phyloP scores from a whole-genome alignment of 495 filamentous ascomycete species.

The Chaetomium tenue region DNA sequence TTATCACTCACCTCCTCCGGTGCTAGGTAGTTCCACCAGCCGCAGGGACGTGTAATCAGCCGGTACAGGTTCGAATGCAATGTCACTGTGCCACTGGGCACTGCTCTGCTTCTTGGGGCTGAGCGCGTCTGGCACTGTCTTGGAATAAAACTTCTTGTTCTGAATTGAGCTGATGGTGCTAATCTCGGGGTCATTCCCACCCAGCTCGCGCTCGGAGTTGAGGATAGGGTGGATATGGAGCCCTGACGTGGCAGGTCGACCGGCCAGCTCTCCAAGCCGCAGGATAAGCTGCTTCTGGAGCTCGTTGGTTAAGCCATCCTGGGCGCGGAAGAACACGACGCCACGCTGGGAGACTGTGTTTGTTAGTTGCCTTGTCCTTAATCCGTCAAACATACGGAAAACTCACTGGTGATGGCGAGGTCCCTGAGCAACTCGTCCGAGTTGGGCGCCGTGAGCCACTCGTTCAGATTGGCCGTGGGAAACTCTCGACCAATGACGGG shows the following conservation, averaged over 20 bases:
- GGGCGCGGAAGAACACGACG: slow-evolving; percentile 76
- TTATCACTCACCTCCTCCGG: slow-evolving; percentile 58
- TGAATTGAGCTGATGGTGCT: slow-evolving; percentile 64
- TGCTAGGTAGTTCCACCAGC: slow-evolving; percentile 58
- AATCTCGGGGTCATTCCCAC: slow-evolving; percentile 67
- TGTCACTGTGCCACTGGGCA: slow-evolving; percentile 62
- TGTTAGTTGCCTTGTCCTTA: slow-evolving; percentile 1
- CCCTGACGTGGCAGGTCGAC: slow-evolving; percentile 58
- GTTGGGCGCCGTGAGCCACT: slow-evolving; percentile 62
- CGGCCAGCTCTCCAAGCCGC: slow-evolving; percentile 61
- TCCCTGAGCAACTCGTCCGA: slow-evolving; percentile 65
- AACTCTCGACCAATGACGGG: slow-evolving; percentile 70
- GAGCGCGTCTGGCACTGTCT: slow-evolving; percentile 23
- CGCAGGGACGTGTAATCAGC: slow-evolving; percentile 63
- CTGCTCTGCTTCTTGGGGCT: slow-evolving; percentile 41
- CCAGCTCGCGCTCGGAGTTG: slow-evolving; percentile 58
- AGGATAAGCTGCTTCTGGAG: slow-evolving; percentile 61
- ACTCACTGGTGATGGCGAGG: slow-evolving; percentile 65
- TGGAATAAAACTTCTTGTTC: slow-evolving; percentile 54
- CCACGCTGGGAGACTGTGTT: slow-evolving; percentile 68
- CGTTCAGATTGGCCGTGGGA: slow-evolving; percentile 57
- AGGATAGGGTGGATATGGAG: slow-evolving; percentile 70
- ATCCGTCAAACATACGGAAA: no score
- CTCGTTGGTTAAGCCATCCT: slow-evolving; percentile 53
- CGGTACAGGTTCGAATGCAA: slow-evolving; percentile 62